These are phyloP conservation scores for Magnolia kwangsiensis DNA, from an alignment of 164 flowering plant species.

Conservation along the genomic window DNA sequence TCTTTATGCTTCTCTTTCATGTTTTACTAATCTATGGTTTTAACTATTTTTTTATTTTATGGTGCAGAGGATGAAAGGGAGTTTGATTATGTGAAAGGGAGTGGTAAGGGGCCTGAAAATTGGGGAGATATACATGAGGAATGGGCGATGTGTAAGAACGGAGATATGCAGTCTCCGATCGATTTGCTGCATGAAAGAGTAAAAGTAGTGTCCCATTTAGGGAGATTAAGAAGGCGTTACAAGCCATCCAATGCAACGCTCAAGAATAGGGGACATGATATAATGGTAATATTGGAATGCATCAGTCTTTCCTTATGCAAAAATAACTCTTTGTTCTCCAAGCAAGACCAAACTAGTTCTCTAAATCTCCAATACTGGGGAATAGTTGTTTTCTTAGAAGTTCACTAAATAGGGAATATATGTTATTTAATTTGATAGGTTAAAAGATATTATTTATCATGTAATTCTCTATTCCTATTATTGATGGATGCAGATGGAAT, in stretches of 20 bases:
- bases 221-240: slow-evolving; percentile 32
- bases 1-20: not conserved
- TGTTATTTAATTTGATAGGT: no score
- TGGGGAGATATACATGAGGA: slow-evolving; percentile 50
- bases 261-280: slow-evolving; percentile 53
- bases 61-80: slow-evolving; percentile 50
- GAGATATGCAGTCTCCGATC: slow-evolving; percentile 65
- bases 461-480: not conserved
- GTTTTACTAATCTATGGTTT: not conserved
- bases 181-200: slow-evolving; percentile 44
- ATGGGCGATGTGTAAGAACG: slow-evolving; percentile 45
- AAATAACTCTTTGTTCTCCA: no score
- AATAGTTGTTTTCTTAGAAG: no score
- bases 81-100: slow-evolving; percentile 28
- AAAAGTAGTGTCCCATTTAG: slow-evolving; percentile 27
- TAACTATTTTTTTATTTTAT: not conserved
- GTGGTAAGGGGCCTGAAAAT: slow-evolving; percentile 35
- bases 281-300: slow-evolving; percentile 26
- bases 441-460: not conserved
- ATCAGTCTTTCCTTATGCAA: no score
- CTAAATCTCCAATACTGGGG: no score
- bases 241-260: slow-evolving; percentile 40
- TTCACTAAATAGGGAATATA: no score
- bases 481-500: slow-evolving; percentile 31
- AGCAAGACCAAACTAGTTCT: no score